These are phyloP conservation scores for Pythium monospermum DNA, from an alignment of 352 stramenopile species.

Conservation along the genomic window DNA sequence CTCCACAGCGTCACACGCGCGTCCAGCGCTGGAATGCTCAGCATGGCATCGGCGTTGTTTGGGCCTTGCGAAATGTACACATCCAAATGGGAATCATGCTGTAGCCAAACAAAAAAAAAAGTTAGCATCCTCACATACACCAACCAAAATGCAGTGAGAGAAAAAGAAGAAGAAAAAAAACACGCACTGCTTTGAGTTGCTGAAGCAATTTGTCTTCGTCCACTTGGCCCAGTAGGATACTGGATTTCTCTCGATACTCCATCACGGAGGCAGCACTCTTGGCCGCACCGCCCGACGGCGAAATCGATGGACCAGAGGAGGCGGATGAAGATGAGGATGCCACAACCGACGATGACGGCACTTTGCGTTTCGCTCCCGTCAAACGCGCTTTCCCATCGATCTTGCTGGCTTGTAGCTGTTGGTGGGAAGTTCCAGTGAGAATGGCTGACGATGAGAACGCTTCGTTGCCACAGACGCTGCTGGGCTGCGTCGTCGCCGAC, in stretches of 20 bases:
- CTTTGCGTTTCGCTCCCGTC: constrained; percentile 16
- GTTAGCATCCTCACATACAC: not conserved
- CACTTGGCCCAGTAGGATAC: constrained; percentile 59
- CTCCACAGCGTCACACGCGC: constrained; percentile 76
- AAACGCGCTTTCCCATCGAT: constrained; percentile 12
- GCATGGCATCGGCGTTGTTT: constrained; percentile 70
- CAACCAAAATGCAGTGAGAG: not conserved
- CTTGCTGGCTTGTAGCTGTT: constrained; percentile 1
- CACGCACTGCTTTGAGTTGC: constrained; percentile 65
- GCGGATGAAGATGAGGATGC: constrained; percentile 10
- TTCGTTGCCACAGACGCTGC: no score
- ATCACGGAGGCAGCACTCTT: constrained; percentile 29
- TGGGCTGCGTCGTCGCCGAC: not conserved
- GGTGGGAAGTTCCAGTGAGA: no score
- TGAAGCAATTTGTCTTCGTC: constrained; percentile 76
- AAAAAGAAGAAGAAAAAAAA: not conserved
- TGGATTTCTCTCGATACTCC: constrained; percentile 56
- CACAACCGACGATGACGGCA: not conserved
- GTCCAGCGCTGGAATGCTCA: constrained; percentile 75
- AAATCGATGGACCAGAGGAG: not conserved
- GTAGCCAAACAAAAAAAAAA: constrained; percentile 2
- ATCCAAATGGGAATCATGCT: constrained; percentile 64
- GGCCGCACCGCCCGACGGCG: no score
- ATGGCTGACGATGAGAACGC: no score
- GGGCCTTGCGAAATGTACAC: constrained; percentile 80